Conservation (phyloP, 1,284 basidiomycete genomes). For the Agroathelia rolfsii region DNA sequence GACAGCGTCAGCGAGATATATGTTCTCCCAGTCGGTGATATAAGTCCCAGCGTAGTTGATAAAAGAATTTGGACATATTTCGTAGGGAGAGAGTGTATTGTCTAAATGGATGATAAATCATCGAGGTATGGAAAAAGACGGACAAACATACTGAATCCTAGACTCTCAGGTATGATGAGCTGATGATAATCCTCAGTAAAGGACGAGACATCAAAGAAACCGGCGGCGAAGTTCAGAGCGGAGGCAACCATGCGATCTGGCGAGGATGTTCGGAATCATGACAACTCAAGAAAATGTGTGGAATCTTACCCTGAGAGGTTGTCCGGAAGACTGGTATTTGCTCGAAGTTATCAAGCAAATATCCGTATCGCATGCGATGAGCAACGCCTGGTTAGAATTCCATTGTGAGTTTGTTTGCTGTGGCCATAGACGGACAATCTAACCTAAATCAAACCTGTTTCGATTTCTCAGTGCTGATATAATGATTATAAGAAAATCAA, state of each 20-base stretch:
- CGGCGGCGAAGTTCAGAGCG: constrained; percentile 45
- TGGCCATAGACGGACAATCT: not conserved
- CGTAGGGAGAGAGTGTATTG: constrained; percentile 47
- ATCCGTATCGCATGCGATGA: constrained; percentile 46
- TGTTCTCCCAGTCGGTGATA: constrained; percentile 35
- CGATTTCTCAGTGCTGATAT: not conserved
- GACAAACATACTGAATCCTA: constrained; percentile 30
- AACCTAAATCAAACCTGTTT: not conserved
- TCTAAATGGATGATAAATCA: constrained; percentile 58
- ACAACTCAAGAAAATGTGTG: too few relatives aligned
- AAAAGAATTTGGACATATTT: constrained; percentile 31
- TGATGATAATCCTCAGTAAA: constrained; percentile 37
- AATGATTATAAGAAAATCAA: not conserved
- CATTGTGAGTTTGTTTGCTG: constrained; percentile 1
- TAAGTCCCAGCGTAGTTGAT: constrained; percentile 30
- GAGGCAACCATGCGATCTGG: constrained; percentile 43
- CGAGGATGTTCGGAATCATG: not conserved
- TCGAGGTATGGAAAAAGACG: constrained; percentile 1
- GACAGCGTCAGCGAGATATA: constrained; percentile 44
- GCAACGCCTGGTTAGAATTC: constrained; percentile 40
- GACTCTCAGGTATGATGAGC: constrained; percentile 40
- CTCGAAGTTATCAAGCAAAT: constrained; percentile 41
- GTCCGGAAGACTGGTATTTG: constrained; percentile 52
- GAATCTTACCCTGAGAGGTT: constrained; percentile 33
- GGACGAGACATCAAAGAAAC: constrained; percentile 49